Evolutionary conservation across 768 basidiomycete genomes (phyloP), one percentile per base, ranked within the genome.

Genomic region (Leccinum variicolor): DNA sequence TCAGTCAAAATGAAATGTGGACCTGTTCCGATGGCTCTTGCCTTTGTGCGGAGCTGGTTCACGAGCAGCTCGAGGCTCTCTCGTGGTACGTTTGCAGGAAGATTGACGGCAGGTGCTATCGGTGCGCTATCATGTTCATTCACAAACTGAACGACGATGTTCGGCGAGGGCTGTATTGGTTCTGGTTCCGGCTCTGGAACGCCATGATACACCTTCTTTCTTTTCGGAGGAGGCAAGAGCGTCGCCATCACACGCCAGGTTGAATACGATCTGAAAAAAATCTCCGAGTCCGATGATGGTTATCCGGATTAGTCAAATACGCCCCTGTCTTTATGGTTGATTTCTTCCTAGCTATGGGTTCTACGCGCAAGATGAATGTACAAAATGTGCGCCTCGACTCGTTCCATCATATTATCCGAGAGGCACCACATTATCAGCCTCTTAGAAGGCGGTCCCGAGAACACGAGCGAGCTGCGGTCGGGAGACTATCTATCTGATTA

Each of bases 71-170:
- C 93, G 34, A 98, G 75, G 4, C 85, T 90, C 61, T 94, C 90
- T 58, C 92, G 76, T 8, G 86, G 82, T 9, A 96, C 81, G 74
- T 94, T 89, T 26, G 95, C 91, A 11, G 94, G 95, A 48, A 98
- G 74, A 71, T 85, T 94, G 69, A 98, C 86, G 0, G 90, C 85
- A 50, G 96, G 94, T 23, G 94, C 96, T 23, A 98, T 77, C 4
- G 85, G 75, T 56, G 79, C 76, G 0, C 87, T 93, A 72, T 95
- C 90, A 52, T 94, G 89, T 57, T 95, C 92, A 3, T 89, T 89
- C 26, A 94, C 86, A 70, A 98, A 98, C 67, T 96, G 94, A 21
- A 97, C 94, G 14, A 98, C 82, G 56, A 98, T 76, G 60, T 87
- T 87, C 0, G 87, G 84, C 1, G 85, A 78, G 9, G 75, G 73